Percentiles rank a stretch among this genome's conserved stretches.
Evolutionary conservation across 208 protist genomes (phyloP).

Genomic region (Leishmania arabica): DNA sequence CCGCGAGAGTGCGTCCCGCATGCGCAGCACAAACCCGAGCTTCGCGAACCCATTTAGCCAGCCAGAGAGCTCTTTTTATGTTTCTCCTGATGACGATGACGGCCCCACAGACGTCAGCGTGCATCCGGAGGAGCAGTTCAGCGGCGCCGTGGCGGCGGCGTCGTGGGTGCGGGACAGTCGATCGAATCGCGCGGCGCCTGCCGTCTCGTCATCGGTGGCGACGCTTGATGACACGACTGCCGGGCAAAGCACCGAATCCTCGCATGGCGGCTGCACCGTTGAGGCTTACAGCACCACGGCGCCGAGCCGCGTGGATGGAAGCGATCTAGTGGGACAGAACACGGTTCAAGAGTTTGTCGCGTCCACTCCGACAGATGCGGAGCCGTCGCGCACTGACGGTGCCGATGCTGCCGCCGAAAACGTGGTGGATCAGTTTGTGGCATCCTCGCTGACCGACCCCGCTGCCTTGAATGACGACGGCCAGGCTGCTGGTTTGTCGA

Average conservation of each 20-base stretch:
- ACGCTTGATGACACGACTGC: not conserved
- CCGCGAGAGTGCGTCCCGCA: conserved; percentile 31
- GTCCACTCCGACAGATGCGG: conserved; percentile 20
- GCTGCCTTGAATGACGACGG: conserved; percentile 3
- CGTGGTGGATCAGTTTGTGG: conserved; percentile 30
- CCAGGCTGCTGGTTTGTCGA: conserved; percentile 1
- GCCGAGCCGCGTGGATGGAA: conserved; percentile 15
- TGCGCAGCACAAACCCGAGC: conserved; percentile 35
- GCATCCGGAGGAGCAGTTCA: not conserved
- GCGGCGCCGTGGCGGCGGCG: conserved; percentile 27
- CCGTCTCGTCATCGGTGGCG: not conserved
- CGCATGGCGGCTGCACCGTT: not conserved
- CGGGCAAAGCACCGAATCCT: not conserved
- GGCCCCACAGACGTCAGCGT: not conserved
- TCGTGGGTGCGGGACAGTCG: conserved; percentile 25
- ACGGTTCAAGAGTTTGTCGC: conserved; percentile 29
- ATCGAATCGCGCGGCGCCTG: not conserved
- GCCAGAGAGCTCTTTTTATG: not conserved
- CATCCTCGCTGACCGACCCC: conserved; percentile 1
- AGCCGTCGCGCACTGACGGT: conserved; percentile 3
- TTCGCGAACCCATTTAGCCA: conserved; percentile 46
- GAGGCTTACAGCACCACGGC: not conserved
- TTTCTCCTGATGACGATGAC: conserved; percentile 1
- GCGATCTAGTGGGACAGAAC: conserved; percentile 9
- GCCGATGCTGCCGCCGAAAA: conserved; percentile 10